Percentiles rank a stretch among this genome's conserved stretches.
Conservation (phyloP, 2,329 filamentous ascomycete species). For the Daldinia eschscholtzii region DNA sequence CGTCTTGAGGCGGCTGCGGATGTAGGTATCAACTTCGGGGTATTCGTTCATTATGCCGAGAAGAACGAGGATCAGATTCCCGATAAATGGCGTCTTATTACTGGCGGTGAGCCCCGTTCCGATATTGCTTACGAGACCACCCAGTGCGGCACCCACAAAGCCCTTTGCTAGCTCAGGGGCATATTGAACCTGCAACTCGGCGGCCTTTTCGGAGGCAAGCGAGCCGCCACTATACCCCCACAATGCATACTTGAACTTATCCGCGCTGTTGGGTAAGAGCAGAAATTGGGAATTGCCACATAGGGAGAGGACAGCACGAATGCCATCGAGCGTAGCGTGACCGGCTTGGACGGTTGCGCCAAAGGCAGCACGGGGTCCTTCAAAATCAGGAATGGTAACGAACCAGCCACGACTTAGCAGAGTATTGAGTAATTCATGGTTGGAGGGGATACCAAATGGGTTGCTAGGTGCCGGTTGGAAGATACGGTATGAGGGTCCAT, state of each 20-base stretch:
- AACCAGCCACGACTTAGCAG: constrained; percentile 61
- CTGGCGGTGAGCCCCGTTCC: constrained; percentile 47
- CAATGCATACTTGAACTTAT: constrained; percentile 51
- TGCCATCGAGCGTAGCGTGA: constrained; percentile 38
- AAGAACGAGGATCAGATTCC: constrained; percentile 52
- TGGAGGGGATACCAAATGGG: constrained; percentile 30
- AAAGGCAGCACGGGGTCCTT: constrained; percentile 56
- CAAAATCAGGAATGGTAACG: constrained; percentile 62
- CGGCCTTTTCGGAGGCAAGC: constrained; percentile 65
- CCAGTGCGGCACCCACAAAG: constrained; percentile 63
- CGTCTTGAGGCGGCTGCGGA: constrained; percentile 48
- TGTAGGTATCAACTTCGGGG: constrained; percentile 47
- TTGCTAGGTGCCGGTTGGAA: constrained; percentile 28
- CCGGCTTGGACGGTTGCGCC: constrained; percentile 29
- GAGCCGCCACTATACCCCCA: constrained; percentile 70
- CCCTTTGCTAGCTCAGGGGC: constrained; percentile 61
- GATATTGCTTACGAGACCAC: constrained; percentile 55
- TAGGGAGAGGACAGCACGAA: constrained; percentile 38
- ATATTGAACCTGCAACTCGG: constrained; percentile 64
- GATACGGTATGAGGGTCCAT: constrained; percentile 53
- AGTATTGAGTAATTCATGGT: constrained; percentile 48
- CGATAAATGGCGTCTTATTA: constrained; percentile 51
- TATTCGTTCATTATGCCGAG: constrained; percentile 51
- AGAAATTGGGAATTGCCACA: constrained; percentile 39
- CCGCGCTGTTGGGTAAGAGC: constrained; percentile 11